Evolutionary conservation across 2,329 filamentous ascomycete genomes (phyloP), one percentile per base, ranked within the genome.

Genomic region (Aspergillus chevalieri): DNA sequence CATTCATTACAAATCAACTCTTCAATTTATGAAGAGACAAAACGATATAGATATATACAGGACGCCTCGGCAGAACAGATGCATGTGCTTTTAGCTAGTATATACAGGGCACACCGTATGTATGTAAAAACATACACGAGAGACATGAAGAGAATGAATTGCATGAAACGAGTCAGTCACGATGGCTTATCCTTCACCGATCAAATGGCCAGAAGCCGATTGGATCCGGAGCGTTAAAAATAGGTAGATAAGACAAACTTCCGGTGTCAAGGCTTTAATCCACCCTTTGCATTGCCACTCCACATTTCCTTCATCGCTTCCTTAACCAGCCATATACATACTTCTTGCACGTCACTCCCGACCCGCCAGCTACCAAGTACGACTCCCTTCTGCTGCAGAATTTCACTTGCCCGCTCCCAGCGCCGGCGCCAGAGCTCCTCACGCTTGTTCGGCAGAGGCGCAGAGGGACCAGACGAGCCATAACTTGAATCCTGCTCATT

Each of bases 361-460:
- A 71, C 67, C 44, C 73, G 67, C 75, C 75, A 78, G 50, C 65
- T 72, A 36, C 66, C 63, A 17, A 78, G 55, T 8, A 74, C 62
- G 17, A 78, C 72, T 1, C 70, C 71, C 15, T 70, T 62, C 5
- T 67, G 57, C 2, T 66, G 62, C 33, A 78, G 63, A 14, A 74
- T 66, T 3, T 71, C 67, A 24, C 68, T 68, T 0, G 75, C 72
- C 3, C 72, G 63, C 39, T 67, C 68, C 75, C 74, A 78, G 28
- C 75, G 67, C 22, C 74, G 68, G 39, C 65, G 64, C 75, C 75
- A 78, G 7, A 76, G 58, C 48, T 77, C 75, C 49, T 77, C 70
- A 7, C 74, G 73, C 49, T 74, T 77, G 47, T 71, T 76, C 3
- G 68, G 67, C 2, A 71, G 58, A 0, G 70, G 62, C 2, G 63